phyloP scores from a whole-genome alignment of 371 early-diverging fungal genomes.

The Mucor racemosus region DNA sequence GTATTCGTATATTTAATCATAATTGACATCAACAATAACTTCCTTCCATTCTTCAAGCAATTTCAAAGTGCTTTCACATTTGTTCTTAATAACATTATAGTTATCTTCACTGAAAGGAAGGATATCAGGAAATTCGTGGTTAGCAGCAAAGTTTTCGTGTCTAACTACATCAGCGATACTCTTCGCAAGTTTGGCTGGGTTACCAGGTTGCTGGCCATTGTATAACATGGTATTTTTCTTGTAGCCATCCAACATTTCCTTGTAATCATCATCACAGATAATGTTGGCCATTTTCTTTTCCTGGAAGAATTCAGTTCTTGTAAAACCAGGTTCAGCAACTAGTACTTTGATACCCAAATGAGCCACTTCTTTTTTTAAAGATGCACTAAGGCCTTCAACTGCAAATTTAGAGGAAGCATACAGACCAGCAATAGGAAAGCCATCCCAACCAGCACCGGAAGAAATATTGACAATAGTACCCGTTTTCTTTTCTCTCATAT shows the following conservation, averaged over 20 bases:
- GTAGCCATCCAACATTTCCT: neutral
- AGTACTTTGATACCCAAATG: neutral
- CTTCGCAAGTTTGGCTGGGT: neutral
- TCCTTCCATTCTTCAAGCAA: neutral
- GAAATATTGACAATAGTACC: neutral
- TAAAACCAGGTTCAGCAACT: neutral
- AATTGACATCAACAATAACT: neutral
- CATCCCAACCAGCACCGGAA: neutral
- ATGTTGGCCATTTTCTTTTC: neutral
- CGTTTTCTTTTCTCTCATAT: neutral
- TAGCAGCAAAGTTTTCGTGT: neutral
- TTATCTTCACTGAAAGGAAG: neutral
- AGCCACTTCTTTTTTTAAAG: neutral
- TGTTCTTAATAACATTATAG: neutral
- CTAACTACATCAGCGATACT: neutral
- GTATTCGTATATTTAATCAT: neutral
- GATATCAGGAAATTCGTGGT: neutral
- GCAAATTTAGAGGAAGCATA: neutral
- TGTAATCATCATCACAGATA: neutral
- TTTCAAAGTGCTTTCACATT: neutral
- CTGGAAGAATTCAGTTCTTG: neutral
- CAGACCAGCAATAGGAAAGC: neutral
- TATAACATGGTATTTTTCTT: neutral
- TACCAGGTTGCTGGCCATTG: neutral
- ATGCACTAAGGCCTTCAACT: neutral